A percentile compares a stretch with the other conserved stretches of the same genome.
phyloP scores from a whole-genome alignment of 176 grass and related monocot species.

The Elymus sibiricus region DNA sequence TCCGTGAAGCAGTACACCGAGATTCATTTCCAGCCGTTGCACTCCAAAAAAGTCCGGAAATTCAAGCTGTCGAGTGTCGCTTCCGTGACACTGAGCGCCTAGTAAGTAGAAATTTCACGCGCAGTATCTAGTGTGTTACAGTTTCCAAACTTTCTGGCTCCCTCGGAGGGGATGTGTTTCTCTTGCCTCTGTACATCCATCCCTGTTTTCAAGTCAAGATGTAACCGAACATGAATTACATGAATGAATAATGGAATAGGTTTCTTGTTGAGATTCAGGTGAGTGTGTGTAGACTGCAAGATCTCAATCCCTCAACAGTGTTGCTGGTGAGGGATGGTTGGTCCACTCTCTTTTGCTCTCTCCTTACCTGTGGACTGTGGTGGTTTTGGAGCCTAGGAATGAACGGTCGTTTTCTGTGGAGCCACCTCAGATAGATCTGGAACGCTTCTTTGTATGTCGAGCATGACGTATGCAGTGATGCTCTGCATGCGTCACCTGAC shows the following conservation, averaged over 20 bases:
- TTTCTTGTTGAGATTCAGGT: neutral
- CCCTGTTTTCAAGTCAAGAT: slow-evolving; percentile 12
- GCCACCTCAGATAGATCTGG: neutral
- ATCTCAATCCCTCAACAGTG: neutral
- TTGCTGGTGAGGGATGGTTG: neutral
- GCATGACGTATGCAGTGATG: neutral
- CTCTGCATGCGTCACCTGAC: neutral
- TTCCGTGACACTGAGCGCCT: slow-evolving; percentile 54
- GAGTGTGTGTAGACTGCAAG: neutral
- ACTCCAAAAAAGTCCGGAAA: slow-evolving; percentile 61
- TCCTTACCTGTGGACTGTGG: neutral
- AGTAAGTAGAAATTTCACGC: slow-evolving; percentile 6
- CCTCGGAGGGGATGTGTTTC: neutral
- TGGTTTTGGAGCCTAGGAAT: neutral
- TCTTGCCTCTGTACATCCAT: slow-evolving; percentile 8
- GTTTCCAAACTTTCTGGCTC: neutral
- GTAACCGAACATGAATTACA: neutral
- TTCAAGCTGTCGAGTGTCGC: slow-evolving; percentile 67
- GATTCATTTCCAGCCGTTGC: slow-evolving; percentile 64
- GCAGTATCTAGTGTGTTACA: neutral
- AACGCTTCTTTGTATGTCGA: neutral
- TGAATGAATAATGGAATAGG: neutral
- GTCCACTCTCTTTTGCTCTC: neutral
- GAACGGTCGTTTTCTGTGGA: slow-evolving; percentile 13
- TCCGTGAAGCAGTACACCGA: slow-evolving; percentile 70